Percentiles rank a stretch among this genome's conserved stretches.
Conservation (phyloP, 2,329 filamentous ascomycete genomes). For the Fusarium tricinctum region DNA sequence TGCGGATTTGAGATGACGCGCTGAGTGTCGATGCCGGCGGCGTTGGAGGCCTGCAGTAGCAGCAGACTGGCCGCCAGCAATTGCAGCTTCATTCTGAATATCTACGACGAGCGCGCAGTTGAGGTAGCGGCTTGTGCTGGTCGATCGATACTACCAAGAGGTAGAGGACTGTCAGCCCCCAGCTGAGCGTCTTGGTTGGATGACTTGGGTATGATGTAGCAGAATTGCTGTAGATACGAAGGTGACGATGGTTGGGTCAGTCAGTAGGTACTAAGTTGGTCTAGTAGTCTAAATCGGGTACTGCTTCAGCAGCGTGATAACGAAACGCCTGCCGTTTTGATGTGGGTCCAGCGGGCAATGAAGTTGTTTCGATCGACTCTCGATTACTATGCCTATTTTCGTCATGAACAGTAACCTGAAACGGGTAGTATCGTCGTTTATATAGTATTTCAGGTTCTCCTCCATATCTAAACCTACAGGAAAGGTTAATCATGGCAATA, state of each 20-base stretch:
- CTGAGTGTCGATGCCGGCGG: conserved; percentile 51
- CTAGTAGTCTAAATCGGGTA: conserved; percentile 3
- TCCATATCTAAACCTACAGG: too few relatives aligned
- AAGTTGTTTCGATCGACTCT: not conserved
- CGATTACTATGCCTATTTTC: not conserved
- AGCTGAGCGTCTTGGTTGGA: conserved; percentile 9
- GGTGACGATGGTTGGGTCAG: conserved; percentile 19
- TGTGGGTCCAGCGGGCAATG: conserved; percentile 14
- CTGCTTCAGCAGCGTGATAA: conserved; percentile 11
- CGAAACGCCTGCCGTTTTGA: conserved; percentile 13
- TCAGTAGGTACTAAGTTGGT: too few relatives aligned
- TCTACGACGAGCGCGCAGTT: conserved; percentile 6
- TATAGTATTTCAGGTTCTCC: too few relatives aligned
- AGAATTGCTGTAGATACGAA: conserved; percentile 24
- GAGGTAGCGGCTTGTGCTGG: conserved; percentile 12
- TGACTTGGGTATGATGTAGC: conserved; percentile 32
- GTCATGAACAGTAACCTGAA: not conserved
- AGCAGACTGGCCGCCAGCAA: conserved; percentile 46
- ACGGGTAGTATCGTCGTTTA: too few relatives aligned
- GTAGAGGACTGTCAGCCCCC: conserved; percentile 6
- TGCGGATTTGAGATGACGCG: conserved; percentile 38
- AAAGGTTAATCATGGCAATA: too few relatives aligned
- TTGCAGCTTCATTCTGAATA: conserved; percentile 48
- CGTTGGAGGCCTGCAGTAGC: conserved; percentile 47
- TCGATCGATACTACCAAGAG: conserved; percentile 11